Percentiles rank a stretch among this genome's conserved stretches.
These are phyloP conservation scores for Kluyveromyces wickerhamii DNA, from an alignment of 805 yeast species.

Conservation along the genomic window DNA sequence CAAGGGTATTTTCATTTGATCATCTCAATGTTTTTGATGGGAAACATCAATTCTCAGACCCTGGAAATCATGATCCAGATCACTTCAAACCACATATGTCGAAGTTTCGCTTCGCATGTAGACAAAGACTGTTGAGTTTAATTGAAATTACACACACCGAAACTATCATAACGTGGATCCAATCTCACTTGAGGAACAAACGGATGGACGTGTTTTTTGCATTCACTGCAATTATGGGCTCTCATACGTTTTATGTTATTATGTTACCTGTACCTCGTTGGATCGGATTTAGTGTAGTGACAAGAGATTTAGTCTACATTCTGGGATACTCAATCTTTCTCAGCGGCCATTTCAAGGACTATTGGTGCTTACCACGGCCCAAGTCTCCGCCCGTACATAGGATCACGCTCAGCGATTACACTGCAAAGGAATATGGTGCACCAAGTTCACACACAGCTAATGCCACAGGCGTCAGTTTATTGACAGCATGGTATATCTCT, in stretches of 20 bases:
- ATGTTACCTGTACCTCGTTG: conserved; percentile 81
- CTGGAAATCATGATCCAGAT: conserved; percentile 62
- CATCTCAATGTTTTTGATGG: conserved; percentile 18
- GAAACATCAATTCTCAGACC: conserved; percentile 39
- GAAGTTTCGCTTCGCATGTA: conserved; percentile 43
- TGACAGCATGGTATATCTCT: conserved; percentile 30
- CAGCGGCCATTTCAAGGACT: conserved; percentile 75
- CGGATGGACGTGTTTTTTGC: conserved; percentile 69
- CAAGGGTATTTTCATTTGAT: conserved; percentile 1
- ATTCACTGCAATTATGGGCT: conserved; percentile 80
- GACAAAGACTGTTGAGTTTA: conserved; percentile 46
- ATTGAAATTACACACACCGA: conserved; percentile 27
- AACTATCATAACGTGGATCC: conserved; percentile 26
- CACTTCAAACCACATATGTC: conserved; percentile 58
- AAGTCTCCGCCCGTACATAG: conserved; percentile 85
- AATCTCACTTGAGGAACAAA: conserved; percentile 40
- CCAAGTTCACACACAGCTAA: conserved; percentile 94
- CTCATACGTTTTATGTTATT: conserved; percentile 88
- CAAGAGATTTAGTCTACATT: conserved; percentile 66
- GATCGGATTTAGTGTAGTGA: conserved; percentile 55
- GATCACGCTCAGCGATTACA: conserved; percentile 83
- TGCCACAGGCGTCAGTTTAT: conserved; percentile 72
- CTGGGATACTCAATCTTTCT: conserved; percentile 49
- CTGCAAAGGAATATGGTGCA: conserved; percentile 89
- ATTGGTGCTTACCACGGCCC: conserved; percentile 86